These are phyloP conservation scores for Aspergillus asperescens DNA, from an alignment of 495 filamentous ascomycete species.

Conservation along the genomic window DNA sequence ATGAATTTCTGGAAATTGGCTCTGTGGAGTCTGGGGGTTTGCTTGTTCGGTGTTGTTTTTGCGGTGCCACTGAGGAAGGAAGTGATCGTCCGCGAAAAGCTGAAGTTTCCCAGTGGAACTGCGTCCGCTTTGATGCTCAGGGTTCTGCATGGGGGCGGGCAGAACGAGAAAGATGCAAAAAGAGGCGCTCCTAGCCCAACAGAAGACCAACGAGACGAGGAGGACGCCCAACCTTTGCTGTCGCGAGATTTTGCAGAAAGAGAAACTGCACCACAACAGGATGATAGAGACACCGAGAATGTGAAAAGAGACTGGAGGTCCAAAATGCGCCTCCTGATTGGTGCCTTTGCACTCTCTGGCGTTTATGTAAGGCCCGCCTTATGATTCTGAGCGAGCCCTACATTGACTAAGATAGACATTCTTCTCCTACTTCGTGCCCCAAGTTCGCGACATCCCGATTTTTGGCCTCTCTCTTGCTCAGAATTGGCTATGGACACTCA, in stretches of 20 bases:
- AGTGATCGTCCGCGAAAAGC: constrained; percentile 84
- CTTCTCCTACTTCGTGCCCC: constrained; percentile 86
- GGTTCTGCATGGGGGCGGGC: constrained; percentile 67
- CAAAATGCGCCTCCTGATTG: constrained; percentile 55
- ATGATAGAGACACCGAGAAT: constrained; percentile 24
- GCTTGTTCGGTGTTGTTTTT: constrained; percentile 94
- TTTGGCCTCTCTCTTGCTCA: constrained; percentile 69
- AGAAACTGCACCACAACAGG: constrained; percentile 22
- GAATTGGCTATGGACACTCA: constrained; percentile 92
- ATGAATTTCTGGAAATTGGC: constrained; percentile 71
- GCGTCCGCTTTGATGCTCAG: constrained; percentile 91
- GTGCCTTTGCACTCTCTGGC: constrained; percentile 54
- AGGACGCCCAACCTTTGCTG: constrained; percentile 7
- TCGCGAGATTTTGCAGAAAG: constrained; percentile 16
- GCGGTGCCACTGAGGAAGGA: constrained; percentile 82
- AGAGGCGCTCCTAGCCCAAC: constrained; percentile 11
- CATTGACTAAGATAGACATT: constrained; percentile 55
- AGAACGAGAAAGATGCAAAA: constrained; percentile 26
- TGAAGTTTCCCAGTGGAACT: constrained; percentile 92
- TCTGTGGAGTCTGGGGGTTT: constrained; percentile 85
- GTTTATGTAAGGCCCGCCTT: constrained; percentile 38
- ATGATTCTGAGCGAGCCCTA: background rate
- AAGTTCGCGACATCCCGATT: constrained; percentile 77
- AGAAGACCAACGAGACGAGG: constrained; percentile 13
- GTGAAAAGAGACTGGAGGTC: constrained; percentile 54